These are phyloP conservation scores for Tetrapyrgos nigripes DNA, from an alignment of 1,284 basidiomycete genomes.

Conservation along the genomic window DNA sequence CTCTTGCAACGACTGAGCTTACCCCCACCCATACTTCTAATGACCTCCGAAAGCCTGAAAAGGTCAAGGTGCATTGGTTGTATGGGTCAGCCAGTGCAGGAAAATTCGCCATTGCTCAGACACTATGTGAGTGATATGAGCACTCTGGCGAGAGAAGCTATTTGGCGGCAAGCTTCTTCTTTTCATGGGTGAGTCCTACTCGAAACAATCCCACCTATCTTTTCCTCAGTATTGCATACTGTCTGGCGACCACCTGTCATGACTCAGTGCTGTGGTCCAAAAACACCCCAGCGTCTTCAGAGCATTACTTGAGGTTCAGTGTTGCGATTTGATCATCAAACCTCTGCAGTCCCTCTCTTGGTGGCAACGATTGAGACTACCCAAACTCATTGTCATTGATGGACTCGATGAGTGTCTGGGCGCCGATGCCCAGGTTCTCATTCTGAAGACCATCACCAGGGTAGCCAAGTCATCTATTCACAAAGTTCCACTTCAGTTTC, in stretches of 20 bases:
- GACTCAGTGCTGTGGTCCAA: neutral
- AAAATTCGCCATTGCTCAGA: conserved; percentile 26
- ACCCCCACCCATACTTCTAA: too few relatives aligned
- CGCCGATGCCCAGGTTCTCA: neutral
- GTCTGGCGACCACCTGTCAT: neutral
- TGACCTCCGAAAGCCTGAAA: neutral
- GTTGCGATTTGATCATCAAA: neutral
- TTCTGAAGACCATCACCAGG: neutral
- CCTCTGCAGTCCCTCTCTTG: neutral
- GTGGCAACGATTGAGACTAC: neutral
- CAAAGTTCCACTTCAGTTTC: neutral
- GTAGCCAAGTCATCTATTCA: neutral
- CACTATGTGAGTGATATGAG: conserved; percentile 14
- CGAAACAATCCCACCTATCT: conserved; percentile 4
- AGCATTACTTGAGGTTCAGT: conserved; percentile 3
- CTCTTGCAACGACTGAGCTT: too few relatives aligned
- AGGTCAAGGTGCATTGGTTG: conserved; percentile 23
- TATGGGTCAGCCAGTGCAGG: conserved; percentile 21
- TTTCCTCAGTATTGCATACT: conserved; percentile 8
- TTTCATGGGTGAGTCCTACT: conserved; percentile 5
- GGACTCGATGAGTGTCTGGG: conserved; percentile 5
- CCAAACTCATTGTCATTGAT: conserved; percentile 2
- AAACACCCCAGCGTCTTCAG: neutral
- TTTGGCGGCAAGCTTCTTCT: conserved; percentile 25
- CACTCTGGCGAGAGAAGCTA: neutral